A percentile compares a stretch with the other conserved stretches of the same genome.
Conservation (phyloP, 2,329 filamentous ascomycete genomes). For the Fusarium sp. region DNA sequence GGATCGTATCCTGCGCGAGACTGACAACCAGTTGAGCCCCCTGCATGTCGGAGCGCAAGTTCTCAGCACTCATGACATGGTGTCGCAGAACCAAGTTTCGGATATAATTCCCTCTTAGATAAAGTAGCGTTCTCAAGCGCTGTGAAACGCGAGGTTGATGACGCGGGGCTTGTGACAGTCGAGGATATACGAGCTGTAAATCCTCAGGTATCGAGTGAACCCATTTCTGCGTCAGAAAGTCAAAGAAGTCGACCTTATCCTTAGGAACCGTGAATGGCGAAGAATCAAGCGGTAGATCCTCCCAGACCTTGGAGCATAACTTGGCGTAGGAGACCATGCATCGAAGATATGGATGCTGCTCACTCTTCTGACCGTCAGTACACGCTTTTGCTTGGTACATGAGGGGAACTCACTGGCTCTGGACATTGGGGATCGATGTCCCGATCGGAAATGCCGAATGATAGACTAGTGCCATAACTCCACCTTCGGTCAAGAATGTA, state of each 20-base stretch:
- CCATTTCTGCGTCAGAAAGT: slow-evolving; percentile 13
- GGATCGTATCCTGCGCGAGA: slow-evolving; percentile 4
- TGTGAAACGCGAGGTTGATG: background rate
- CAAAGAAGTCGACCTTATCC: slow-evolving; percentile 7
- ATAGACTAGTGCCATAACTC: slow-evolving; percentile 3
- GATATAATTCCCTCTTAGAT: slow-evolving; percentile 5
- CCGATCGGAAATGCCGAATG: slow-evolving; percentile 1
- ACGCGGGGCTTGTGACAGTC: slow-evolving; percentile 2
- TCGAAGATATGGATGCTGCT: background rate
- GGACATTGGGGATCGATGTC: slow-evolving; percentile 4
- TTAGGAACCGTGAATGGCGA: background rate
- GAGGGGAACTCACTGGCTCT: background rate
- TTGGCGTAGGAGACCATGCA: slow-evolving; percentile 5
- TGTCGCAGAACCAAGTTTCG: background rate
- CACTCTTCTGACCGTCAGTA: background rate
- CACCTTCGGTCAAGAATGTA: slow-evolving; percentile 5
- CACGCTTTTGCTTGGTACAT: fast-evolving
- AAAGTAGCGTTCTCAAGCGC: background rate
- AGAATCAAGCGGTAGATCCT: slow-evolving; percentile 1
- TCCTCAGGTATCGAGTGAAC: slow-evolving; percentile 2
- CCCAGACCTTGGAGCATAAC: slow-evolving; percentile 5
- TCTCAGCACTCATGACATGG: background rate
- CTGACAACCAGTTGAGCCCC: slow-evolving; percentile 1
- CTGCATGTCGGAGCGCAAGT: background rate
- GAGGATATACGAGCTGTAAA: slow-evolving; percentile 5